A percentile compares a stretch with the other conserved stretches of the same genome.
Evolutionary conservation across 441 rosid genomes (phyloP).

Genomic region (Pelargonium exstipulatum): DNA sequence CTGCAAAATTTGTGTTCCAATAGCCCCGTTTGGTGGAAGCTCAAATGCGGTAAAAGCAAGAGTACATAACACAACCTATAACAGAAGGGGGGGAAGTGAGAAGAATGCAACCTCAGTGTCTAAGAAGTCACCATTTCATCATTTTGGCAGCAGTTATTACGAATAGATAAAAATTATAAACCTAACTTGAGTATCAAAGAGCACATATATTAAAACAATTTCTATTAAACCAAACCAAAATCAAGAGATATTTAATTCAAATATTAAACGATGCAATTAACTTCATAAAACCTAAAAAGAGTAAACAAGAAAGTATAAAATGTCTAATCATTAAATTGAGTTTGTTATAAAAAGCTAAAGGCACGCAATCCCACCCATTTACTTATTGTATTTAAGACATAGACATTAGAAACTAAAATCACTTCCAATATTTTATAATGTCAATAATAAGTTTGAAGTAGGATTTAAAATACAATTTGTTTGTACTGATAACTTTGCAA

Average conservation of each 20-base stretch:
- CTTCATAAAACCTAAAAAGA: background rate
- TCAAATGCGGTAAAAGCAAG: conserved; percentile 97
- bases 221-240: background rate
- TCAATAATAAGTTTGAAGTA: background rate
- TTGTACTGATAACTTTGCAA: background rate
- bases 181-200: background rate
- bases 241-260: background rate
- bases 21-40: conserved; percentile 95
- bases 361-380: background rate
- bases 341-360: too few relatives aligned
- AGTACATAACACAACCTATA: conserved; percentile 82
- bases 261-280: background rate
- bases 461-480: background rate
- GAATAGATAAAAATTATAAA: background rate
- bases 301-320: background rate
- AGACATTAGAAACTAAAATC: background rate
- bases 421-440: background rate
- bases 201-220: background rate
- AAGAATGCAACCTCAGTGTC: conserved; percentile 12
- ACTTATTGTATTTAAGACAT: background rate
- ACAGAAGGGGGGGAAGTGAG: conserved; percentile 21
- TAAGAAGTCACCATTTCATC: background rate
- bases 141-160: background rate
- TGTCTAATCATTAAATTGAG: background rate
- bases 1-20: conserved; percentile 80